Percentiles rank a stretch among this genome's conserved stretches.
These are phyloP conservation scores for Orbilia blumenaviensis DNA, from an alignment of 2,329 filamentous ascomycete species.

Conservation along the genomic window DNA sequence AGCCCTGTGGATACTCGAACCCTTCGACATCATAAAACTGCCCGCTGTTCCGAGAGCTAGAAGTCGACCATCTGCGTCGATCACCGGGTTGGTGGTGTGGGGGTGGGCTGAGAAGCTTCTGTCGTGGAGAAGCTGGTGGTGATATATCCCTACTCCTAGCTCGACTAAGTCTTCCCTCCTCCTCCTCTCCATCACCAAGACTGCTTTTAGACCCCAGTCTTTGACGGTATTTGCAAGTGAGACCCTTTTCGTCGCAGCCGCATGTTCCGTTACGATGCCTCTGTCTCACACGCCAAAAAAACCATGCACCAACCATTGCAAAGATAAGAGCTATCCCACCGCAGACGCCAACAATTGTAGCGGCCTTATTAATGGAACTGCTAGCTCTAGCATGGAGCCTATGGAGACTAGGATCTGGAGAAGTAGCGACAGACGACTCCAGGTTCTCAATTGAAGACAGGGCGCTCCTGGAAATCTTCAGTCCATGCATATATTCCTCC, in stretches of 20 bases:
- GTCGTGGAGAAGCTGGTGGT: constrained; percentile 39
- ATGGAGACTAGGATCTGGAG: background rate
- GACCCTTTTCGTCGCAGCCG: constrained; percentile 43
- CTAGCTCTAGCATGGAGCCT: constrained; percentile 23
- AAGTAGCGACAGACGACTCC: background rate
- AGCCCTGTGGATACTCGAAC: constrained; percentile 47
- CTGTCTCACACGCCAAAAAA: constrained; percentile 31
- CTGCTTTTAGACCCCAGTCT: background rate
- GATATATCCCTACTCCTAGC: constrained; percentile 18
- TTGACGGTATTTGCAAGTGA: constrained; percentile 36
- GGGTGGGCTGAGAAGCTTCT: constrained; percentile 16
- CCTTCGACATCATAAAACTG: constrained; percentile 47
- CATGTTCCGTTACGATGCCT: constrained; percentile 30
- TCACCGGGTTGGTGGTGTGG: background rate
- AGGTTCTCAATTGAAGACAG: constrained; percentile 1
- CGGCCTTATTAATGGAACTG: constrained; percentile 35
- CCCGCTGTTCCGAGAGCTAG: constrained; percentile 22
- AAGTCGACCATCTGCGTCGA: constrained; percentile 21
- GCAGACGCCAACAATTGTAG: constrained; percentile 45
- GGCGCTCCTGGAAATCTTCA: constrained; percentile 12
- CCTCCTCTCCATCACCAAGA: background rate
- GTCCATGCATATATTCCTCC: background rate
- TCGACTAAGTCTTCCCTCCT: background rate
- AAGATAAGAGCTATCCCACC: constrained; percentile 38
- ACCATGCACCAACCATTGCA: constrained; percentile 19